A percentile compares a stretch with the other conserved stretches of the same genome.
Evolutionary conservation across 257 asterid species (phyloP).

Genomic region (Fraxinus quadrangulata): DNA sequence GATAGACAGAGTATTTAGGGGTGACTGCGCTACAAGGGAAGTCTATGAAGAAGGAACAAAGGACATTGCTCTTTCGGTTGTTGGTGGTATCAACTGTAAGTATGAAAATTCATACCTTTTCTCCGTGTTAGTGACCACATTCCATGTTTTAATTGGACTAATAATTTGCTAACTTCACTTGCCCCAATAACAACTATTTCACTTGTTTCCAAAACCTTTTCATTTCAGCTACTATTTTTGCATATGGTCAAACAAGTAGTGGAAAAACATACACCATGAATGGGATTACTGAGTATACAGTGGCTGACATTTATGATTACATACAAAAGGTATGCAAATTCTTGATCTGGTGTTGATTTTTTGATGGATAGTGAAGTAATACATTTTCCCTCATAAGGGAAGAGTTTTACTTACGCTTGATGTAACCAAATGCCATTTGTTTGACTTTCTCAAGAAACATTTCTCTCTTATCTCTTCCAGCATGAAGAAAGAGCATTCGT

Average conservation of each 20-base stretch:
- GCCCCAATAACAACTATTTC: background rate
- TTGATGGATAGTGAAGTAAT: background rate
- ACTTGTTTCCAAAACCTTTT: conserved; percentile 32
- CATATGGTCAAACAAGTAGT: conserved; percentile 99
- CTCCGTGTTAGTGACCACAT: conserved; percentile 18
- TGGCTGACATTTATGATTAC: conserved; percentile 61
- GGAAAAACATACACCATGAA: conserved; percentile 99
- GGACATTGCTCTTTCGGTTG: conserved; percentile 92
- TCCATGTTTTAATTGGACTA: background rate
- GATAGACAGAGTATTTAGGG: conserved; percentile 86
- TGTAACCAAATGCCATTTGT: background rate
- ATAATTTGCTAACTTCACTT: background rate
- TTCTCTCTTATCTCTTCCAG: conserved; percentile 37
- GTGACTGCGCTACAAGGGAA: conserved; percentile 80
- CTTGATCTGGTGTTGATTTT: background rate
- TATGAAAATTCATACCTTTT: conserved; percentile 29
- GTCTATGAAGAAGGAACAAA: conserved; percentile 83
- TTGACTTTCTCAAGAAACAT: conserved; percentile 10
- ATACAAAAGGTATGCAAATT: conserved; percentile 38
- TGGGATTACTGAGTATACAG: conserved; percentile 92
- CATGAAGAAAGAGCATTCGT: conserved; percentile 95
- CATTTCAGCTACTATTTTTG: conserved; percentile 87
- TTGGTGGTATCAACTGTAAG: conserved; percentile 93
- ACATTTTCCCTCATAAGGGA: background rate
- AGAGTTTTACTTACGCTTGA: background rate